Evolutionary conservation across 257 asterid species (phyloP).

Genomic region (Anisodus tanguticus): DNA sequence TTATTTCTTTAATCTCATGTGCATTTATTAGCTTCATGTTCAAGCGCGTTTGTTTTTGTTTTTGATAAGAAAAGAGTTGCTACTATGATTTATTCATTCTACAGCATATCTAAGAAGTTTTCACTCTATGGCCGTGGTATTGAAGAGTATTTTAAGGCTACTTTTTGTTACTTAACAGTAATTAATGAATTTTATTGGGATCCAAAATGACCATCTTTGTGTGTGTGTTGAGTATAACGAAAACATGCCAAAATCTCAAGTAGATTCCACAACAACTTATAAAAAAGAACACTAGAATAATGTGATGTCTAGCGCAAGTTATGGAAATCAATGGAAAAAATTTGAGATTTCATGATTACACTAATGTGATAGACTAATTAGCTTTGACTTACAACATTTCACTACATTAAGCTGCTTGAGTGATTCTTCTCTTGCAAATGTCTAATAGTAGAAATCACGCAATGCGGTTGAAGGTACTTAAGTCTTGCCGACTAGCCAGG

Average conservation of each 20-base stretch:
- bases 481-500: neutral
- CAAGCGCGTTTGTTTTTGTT: neutral
- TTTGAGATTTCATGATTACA: neutral
- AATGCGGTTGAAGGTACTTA: neutral
- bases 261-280: neutral
- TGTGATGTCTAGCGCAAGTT: neutral
- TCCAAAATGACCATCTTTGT: constrained; percentile 13
- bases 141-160: neutral
- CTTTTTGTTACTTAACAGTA: neutral
- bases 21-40: constrained; percentile 22
- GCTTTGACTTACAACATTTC: constrained; percentile 16
- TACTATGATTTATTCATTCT: constrained; percentile 13
- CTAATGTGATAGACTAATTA: constrained; percentile 15
- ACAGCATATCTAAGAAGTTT: neutral
- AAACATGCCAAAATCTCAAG: constrained; percentile 19
- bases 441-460: neutral
- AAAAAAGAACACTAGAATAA: neutral
- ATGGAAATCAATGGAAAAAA: neutral
- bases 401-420: neutral
- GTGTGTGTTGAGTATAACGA: neutral
- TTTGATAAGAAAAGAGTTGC: neutral
- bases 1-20: neutral
- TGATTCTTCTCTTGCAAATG: constrained; percentile 16
- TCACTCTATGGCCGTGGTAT: neutral
- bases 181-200: neutral